Base-by-base conservation (phyloP, 495 filamentous ascomycete genomes). In the Neurospora sp. region DNA sequence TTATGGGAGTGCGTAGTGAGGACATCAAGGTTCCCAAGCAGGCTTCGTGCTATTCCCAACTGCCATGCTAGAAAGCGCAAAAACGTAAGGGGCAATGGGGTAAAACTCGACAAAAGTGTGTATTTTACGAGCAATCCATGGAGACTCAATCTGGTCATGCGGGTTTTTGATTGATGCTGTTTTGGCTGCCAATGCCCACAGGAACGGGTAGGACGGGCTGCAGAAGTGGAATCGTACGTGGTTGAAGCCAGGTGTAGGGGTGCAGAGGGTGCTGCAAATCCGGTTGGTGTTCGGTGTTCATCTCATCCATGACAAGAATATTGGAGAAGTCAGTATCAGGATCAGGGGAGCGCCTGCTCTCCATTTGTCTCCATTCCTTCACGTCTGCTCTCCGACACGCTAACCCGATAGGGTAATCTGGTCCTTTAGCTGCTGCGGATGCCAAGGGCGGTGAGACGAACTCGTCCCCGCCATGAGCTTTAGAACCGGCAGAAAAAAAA, bases 401-500 rank as follows among this genome's bases (percentile, higher is more conserved):
- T 66, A 66, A 37, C 27, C 53, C 7, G 31, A 35, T 66, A 18
- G 6, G 53, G 53, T 66, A 66, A 66, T 18, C 5, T 61, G 11
- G 53, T 31, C 22, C 53, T 61, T 61, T 66, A 37, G 53, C 40
- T 42, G 39, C 39, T 18, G 40, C 22, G 38, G 22, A 70, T 31
- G n/a, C 69, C 69, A 41, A 70, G 40, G 76, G 78, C 78, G 78
- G 78, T 79, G 76, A 76, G 35, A 3, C 14, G 38, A 69, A 40
- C 6, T 14, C 3, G 5, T 72, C 74, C 77, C 76, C 76, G 76
- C 77, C 72, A 76, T 73, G 72, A 73, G 20, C 40, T 22, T 70
- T 71, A 70, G 74, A 73, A 74, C 41, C 69, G 77, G 77, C 77
- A 81, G 79, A 79, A 81, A 79, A 78, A 78, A 78, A 79, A 72